Evolutionary conservation across 768 basidiomycete species (phyloP).

Genomic region (Pleurotus djamor): DNA sequence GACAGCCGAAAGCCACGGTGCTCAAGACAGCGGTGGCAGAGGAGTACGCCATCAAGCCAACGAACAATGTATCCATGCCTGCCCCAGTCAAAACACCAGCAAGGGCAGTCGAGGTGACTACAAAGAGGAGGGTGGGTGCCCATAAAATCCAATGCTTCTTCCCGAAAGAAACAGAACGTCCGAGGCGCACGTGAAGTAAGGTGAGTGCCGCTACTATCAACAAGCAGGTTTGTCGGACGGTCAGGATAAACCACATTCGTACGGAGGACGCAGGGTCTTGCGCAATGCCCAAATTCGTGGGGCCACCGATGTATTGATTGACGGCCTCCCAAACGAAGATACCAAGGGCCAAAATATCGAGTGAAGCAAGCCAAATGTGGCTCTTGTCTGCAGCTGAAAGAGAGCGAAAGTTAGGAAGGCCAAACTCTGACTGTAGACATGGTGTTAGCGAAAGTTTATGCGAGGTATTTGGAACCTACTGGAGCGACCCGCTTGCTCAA

Average conservation of each 20-base stretch:
- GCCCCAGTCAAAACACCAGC: constrained; percentile 57
- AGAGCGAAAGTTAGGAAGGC: constrained; percentile 64
- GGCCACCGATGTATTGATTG: constrained; percentile 45
- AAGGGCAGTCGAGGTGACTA: constrained; percentile 53
- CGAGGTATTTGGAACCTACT: constrained; percentile 35
- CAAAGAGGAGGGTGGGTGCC: constrained; percentile 58
- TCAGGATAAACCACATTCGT: constrained; percentile 68
- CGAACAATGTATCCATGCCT: constrained; percentile 52
- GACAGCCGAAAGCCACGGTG: constrained; percentile 52
- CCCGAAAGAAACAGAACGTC: constrained; percentile 68
- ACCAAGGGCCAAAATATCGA: constrained; percentile 61
- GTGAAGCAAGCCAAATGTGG: constrained; percentile 70
- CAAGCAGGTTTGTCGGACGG: constrained; percentile 67
- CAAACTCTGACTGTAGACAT: constrained; percentile 65
- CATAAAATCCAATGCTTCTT: constrained; percentile 72
- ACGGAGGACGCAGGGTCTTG: constrained; percentile 51
- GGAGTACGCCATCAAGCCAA: constrained; percentile 60
- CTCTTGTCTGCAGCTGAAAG: constrained; percentile 68
- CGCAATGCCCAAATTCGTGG: constrained; percentile 40
- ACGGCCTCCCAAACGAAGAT: constrained; percentile 69
- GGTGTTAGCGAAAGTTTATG: constrained; percentile 14
- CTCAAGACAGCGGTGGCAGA: constrained; percentile 48
- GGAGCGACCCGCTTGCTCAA: constrained; percentile 74
- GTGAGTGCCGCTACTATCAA: constrained; percentile 59
- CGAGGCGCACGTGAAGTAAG: constrained; percentile 69